Evolutionary conservation across 2,329 filamentous ascomycete genomes (phyloP).

Genomic region (Colletotrichum tropicale): DNA sequence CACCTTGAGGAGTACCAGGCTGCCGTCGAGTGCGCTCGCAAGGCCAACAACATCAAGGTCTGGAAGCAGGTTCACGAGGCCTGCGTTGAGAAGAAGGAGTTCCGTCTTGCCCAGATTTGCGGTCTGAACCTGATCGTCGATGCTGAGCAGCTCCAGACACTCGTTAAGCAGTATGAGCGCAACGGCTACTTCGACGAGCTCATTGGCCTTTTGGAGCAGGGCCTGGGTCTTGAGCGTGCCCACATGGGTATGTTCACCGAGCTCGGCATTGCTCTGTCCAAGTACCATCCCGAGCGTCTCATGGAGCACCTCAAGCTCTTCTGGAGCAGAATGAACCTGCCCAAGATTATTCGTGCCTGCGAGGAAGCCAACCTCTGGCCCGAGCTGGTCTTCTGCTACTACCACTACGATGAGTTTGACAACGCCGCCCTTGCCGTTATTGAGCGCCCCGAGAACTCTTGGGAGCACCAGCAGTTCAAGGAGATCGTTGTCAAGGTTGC

Average conservation of each 20-base stretch:
- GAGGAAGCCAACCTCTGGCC: constrained; percentile 97
- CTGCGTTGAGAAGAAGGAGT: constrained; percentile 97
- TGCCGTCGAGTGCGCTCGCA: constrained; percentile 95
- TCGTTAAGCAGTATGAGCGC: constrained; percentile 95
- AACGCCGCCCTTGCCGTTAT: constrained; percentile 97
- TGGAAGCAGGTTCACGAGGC: constrained; percentile 99
- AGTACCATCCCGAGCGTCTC: constrained; percentile 92
- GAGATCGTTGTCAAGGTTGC: constrained; percentile 97
- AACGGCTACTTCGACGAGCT: constrained; percentile 99
- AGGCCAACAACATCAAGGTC: constrained; percentile 98
- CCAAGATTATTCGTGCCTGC: constrained; percentile 91
- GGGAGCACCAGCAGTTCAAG: constrained; percentile 99
- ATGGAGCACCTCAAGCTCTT: constrained; percentile 99
- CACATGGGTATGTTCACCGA: constrained; percentile 99
- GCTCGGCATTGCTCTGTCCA: constrained; percentile 88
- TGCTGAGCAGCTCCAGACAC: constrained; percentile 89
- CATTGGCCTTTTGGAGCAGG: constrained; percentile 91
- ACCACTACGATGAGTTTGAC: constrained; percentile 98
- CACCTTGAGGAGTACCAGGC: constrained; percentile 97
- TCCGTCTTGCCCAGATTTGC: constrained; percentile 97
- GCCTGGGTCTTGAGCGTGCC: constrained; percentile 87
- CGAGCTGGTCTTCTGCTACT: constrained; percentile 96
- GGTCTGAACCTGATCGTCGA: constrained; percentile 98
- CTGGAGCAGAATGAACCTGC: constrained; percentile 97
- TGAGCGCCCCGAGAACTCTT: constrained; percentile 95